Evolutionary conservation across 805 yeast species (phyloP), one percentile per base, ranked within the genome.

Genomic region (Candida incommunis): DNA sequence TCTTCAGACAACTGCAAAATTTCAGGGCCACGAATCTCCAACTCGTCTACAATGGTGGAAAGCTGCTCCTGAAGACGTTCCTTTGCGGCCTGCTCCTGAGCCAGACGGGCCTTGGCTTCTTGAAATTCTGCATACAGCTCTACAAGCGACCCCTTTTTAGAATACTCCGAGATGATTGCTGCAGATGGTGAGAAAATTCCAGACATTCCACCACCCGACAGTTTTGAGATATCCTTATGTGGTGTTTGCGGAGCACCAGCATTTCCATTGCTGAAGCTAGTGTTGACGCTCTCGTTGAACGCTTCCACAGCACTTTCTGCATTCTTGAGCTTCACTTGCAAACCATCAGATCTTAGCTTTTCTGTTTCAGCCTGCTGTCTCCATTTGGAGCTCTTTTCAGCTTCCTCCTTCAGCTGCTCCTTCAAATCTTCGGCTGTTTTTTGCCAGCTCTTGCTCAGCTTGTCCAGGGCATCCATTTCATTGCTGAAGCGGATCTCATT

Each of bases 21-120:
- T 2, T 79, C 65, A 0, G 96, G 96, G 43, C 84, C 77, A 55
- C 82, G 79, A 26, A 74, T 69, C 52, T 85, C 92, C 48, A 88
- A 66, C 58, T 87, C 95, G 16, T 69, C 68, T 25, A 86, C 75
- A 53, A 88, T 78, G 1, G 70, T 66, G 51, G 80, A 78, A 43
- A 87, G 66, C 60, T 84, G 88, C 29, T 66, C 60, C 46, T 86
- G 81, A 46, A 87, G 67, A 46, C 74, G 71, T 46, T 75, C 78
- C 51, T 82, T 84, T 43, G 82, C 80, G 18, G 80, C 70, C 54
- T 76, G 74, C 56, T 84, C 95, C 45, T 75, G 71, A 2, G 76
- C 69, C 43, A 84, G 65, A 52, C 80, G 82, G 52, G 73, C 80
- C 59, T 77, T 80, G 47, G 83, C 61, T 45, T 74, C 67, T 48